These are phyloP conservation scores for Alternaria brassicae DNA, from an alignment of 2,329 filamentous ascomycete genomes.

Conservation along the genomic window DNA sequence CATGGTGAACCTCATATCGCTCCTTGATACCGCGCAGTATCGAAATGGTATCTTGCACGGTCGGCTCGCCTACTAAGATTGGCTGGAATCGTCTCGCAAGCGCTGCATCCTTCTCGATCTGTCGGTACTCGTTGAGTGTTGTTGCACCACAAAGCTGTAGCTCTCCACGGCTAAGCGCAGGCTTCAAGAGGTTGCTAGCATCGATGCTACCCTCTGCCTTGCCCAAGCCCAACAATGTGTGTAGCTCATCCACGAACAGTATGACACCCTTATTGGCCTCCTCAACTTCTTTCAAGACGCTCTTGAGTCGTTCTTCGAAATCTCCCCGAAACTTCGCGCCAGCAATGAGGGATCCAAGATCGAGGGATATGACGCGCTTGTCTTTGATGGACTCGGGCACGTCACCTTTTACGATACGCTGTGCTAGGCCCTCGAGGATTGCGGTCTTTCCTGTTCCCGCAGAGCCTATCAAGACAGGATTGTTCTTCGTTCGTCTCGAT, in stretches of 20 bases:
- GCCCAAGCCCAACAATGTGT: slow-evolving; percentile 87
- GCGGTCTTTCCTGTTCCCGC: slow-evolving; percentile 95
- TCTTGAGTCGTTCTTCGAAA: slow-evolving; percentile 93
- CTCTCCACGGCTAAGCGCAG: slow-evolving; percentile 88
- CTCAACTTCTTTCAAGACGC: slow-evolving; percentile 88
- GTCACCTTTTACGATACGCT: slow-evolving; percentile 88
- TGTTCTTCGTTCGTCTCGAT: slow-evolving; percentile 92
- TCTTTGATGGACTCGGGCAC: slow-evolving; percentile 96
- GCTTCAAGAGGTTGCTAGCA: slow-evolving; percentile 92
- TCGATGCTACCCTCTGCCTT: slow-evolving; percentile 97
- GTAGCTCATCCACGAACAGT: slow-evolving; percentile 92
- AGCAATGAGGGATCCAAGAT: slow-evolving; percentile 91
- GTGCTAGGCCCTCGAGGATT: slow-evolving; percentile 86
- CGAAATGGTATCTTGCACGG: slow-evolving; percentile 90
- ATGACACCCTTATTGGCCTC: slow-evolving; percentile 89
- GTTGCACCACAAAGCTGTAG: slow-evolving; percentile 96
- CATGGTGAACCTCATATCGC: slow-evolving; percentile 96
- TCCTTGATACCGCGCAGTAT: slow-evolving; percentile 97
- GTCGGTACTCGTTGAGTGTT: slow-evolving; percentile 87
- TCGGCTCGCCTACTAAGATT: slow-evolving; percentile 90
- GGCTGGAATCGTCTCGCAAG: slow-evolving; percentile 92
- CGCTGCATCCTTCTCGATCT: slow-evolving; percentile 95
- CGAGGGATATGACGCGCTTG: slow-evolving; percentile 85
- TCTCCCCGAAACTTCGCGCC: slow-evolving; percentile 96
- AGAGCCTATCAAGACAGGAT: slow-evolving; percentile 90